These are phyloP conservation scores for Fraxinus greggii DNA, from an alignment of 305 asterid genomes.

Conservation along the genomic window DNA sequence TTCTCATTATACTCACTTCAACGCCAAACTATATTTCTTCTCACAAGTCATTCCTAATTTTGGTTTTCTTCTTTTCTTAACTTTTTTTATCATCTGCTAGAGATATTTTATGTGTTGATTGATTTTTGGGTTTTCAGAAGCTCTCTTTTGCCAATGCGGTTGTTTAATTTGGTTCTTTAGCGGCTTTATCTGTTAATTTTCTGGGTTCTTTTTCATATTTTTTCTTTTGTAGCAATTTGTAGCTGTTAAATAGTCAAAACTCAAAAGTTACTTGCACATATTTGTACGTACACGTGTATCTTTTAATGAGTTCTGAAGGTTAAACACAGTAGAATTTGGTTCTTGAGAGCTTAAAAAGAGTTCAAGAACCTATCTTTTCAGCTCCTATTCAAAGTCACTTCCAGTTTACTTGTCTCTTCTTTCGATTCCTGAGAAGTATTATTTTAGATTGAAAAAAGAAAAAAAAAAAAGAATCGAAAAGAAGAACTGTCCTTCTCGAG, in stretches of 20 bases:
- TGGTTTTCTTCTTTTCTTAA: neutral
- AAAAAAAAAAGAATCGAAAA: neutral
- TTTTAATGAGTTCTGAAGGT: neutral
- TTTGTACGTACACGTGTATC: neutral
- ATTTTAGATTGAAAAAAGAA: neutral
- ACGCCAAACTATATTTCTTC: neutral
- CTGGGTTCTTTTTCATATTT: neutral
- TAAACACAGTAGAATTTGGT: neutral
- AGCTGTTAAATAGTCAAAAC: slow-evolving; percentile 17
- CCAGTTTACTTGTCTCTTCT: neutral
- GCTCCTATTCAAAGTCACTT: neutral
- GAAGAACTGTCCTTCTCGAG: neutral
- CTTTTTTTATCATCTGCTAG: neutral
- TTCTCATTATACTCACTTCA: neutral
- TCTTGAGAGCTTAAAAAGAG: neutral
- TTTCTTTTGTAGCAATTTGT: slow-evolving; percentile 12
- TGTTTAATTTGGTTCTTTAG: slow-evolving; percentile 14
- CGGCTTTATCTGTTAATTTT: neutral
- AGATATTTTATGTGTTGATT: neutral
- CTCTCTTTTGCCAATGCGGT: slow-evolving; percentile 24
- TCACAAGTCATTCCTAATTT: neutral
- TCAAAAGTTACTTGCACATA: neutral
- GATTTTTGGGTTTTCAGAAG: slow-evolving; percentile 17
- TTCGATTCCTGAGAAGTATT: neutral
- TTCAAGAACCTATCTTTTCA: neutral